These are phyloP conservation scores for Nepenthes mirabilis DNA, from an alignment of 148 eudicot species.

Conservation along the genomic window DNA sequence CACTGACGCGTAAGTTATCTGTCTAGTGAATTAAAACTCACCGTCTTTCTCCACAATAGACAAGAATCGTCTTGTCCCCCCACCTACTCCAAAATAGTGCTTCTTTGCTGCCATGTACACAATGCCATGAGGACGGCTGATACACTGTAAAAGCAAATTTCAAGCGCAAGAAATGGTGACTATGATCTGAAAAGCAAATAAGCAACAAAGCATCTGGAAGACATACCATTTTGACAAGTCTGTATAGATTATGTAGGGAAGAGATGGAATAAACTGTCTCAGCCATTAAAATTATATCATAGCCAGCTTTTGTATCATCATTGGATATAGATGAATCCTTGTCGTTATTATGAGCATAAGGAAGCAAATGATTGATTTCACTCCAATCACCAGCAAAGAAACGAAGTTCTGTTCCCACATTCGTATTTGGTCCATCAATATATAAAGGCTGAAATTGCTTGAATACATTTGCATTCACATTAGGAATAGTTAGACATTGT, in stretches of 20 bases:
- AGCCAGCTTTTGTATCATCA: slow-evolving; percentile 21
- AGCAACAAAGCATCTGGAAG: neutral
- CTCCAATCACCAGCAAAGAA: slow-evolving; percentile 95
- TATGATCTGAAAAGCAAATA: neutral
- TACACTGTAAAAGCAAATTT: slow-evolving; percentile 34
- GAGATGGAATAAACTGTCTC: slow-evolving; percentile 88
- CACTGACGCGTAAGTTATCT: neutral
- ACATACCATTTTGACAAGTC: slow-evolving; percentile 68
- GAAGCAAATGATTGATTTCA: slow-evolving; percentile 53
- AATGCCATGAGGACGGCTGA: slow-evolving; percentile 49
- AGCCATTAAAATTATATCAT: slow-evolving; percentile 93
- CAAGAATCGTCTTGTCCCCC: slow-evolving; percentile 79
- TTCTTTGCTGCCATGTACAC: slow-evolving; percentile 93
- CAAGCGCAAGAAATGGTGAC: slow-evolving; percentile 1
- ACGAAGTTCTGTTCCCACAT: slow-evolving; percentile 30
- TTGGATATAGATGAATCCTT: slow-evolving; percentile 7
- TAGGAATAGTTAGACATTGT: slow-evolving; percentile 72
- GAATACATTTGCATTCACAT: slow-evolving; percentile 52
- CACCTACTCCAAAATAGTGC: slow-evolving; percentile 96
- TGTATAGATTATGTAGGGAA: slow-evolving; percentile 52
- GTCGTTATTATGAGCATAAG: slow-evolving; percentile 20
- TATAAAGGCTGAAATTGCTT: slow-evolving; percentile 8
- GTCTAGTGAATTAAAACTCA: slow-evolving; percentile 15
- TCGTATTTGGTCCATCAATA: slow-evolving; percentile 8
- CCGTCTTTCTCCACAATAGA: slow-evolving; percentile 84